phyloP scores from a whole-genome alignment of 116 monocot species.

The Thalassia testudinum region DNA sequence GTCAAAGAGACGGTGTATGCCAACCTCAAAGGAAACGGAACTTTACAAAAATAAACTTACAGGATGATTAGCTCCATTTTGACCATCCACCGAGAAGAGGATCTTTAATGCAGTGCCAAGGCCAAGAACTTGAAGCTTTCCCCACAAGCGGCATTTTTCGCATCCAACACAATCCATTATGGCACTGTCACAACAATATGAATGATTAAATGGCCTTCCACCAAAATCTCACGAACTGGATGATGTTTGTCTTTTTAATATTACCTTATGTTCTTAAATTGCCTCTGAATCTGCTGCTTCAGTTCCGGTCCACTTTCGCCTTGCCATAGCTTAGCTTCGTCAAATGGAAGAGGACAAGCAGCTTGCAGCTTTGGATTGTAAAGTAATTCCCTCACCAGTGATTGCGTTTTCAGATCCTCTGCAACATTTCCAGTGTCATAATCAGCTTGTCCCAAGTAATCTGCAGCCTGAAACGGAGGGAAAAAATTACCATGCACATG shows the following conservation, averaged over 20 bases:
- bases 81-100: conserved; percentile 69
- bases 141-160: conserved; percentile 96
- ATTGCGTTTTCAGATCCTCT: conserved; percentile 84
- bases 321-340: conserved; percentile 96
- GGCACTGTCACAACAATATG: conserved; percentile 24
- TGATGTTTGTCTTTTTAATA: not conserved
- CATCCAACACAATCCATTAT: conserved; percentile 98
- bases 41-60: conserved; percentile 43
- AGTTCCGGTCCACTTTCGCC: conserved; percentile 80
- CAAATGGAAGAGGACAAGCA: conserved; percentile 90
- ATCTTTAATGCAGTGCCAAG: conserved; percentile 95
- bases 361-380: conserved; percentile 60
- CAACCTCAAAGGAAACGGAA: no score
- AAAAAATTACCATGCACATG: not conserved
- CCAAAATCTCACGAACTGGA: not conserved
- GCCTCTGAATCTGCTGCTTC: conserved; percentile 73
- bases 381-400: conserved; percentile 65
- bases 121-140: conserved; percentile 98
- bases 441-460: conserved; percentile 90
- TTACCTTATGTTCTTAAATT: conserved; percentile 93
- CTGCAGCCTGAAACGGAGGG: conserved; percentile 23
- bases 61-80: conserved; percentile 31
- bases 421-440: conserved; percentile 59
- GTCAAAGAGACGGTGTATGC: no score
- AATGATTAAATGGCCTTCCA: no score